Conservation (phyloP, 2,329 filamentous ascomycete genomes). For the Plectosphaerella sp. region DNA sequence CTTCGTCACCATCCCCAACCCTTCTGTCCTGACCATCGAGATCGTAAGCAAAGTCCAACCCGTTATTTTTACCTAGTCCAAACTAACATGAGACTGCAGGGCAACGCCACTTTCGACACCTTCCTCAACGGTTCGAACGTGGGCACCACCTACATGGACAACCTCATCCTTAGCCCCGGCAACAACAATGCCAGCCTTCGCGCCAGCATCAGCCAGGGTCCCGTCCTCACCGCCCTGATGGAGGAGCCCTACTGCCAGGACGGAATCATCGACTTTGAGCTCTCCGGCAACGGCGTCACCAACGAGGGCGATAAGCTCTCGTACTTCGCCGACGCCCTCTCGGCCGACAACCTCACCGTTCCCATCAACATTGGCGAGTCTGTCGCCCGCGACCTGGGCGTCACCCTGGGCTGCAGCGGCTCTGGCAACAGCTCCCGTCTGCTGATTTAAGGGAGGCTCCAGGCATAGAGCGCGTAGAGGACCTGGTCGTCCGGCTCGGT, state of each 20-base stretch:
- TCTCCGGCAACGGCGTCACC: conserved; percentile 47
- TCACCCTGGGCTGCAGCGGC: conserved; percentile 7
- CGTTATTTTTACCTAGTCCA: neutral
- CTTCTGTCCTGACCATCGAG: conserved; percentile 58
- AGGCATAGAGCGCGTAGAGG: too few species aligned
- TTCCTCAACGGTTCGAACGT: conserved; percentile 46
- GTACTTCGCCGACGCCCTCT: conserved; percentile 54
- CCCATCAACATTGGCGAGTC: conserved; percentile 46
- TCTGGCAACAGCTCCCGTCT: neutral
- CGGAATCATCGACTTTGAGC: conserved; percentile 49
- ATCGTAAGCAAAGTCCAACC: conserved; percentile 41
- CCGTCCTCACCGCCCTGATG: conserved; percentile 39
- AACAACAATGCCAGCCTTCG: conserved; percentile 51
- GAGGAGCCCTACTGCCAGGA: conserved; percentile 46
- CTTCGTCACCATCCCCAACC: conserved; percentile 58
- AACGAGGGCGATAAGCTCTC: conserved; percentile 46
- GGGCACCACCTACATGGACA: conserved; percentile 52
- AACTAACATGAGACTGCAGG: conserved; percentile 28
- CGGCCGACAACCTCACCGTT: conserved; percentile 44
- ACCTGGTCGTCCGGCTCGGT: too few species aligned
- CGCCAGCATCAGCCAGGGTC: conserved; percentile 45
- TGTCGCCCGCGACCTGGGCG: conserved; percentile 26
- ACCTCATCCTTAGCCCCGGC: conserved; percentile 56
- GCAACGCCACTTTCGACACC: conserved; percentile 59
- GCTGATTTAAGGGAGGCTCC: neutral